A percentile compares a stretch with the other conserved stretches of the same genome.
Conservation (phyloP, 2,329 filamentous ascomycete species). For the Hyphodiscus sp. region DNA sequence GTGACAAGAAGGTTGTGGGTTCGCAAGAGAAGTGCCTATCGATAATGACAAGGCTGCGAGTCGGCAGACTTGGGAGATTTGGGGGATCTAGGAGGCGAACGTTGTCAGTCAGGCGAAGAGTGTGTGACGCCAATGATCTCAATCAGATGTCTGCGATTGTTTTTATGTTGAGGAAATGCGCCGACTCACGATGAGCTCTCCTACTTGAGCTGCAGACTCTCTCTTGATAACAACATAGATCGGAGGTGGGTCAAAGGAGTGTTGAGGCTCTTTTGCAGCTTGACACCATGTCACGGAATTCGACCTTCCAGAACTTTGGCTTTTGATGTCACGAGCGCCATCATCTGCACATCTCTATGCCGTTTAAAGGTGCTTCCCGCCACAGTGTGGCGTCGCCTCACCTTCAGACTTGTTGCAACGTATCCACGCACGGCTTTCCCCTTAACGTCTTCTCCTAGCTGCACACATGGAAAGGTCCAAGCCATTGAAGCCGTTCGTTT, state of each 20-base stretch:
- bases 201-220: not conserved
- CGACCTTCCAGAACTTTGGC: not conserved
- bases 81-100: not conserved
- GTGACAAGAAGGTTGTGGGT: not conserved
- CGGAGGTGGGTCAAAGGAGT: not conserved
- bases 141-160: not conserved
- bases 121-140: not conserved
- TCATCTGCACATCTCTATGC: not conserved
- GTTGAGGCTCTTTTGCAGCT: not conserved
- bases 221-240: not conserved
- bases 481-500: not conserved
- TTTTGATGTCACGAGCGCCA: not conserved
- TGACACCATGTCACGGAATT: not conserved
- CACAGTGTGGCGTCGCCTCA: too few species aligned
- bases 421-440: not conserved
- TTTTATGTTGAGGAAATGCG: not conserved
- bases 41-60: not conserved
- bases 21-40: not conserved
- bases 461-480: not conserved
- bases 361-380: not conserved
- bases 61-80: not conserved
- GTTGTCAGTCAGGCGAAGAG: constrained; percentile 5
- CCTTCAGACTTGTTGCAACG: too few species aligned
- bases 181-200: not conserved
- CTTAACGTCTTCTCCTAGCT: too few species aligned